These are phyloP conservation scores for Rhytidiadelphus loreus DNA, from an alignment of 225 moss, liverwort and hornwort genomes.

Conservation along the genomic window DNA sequence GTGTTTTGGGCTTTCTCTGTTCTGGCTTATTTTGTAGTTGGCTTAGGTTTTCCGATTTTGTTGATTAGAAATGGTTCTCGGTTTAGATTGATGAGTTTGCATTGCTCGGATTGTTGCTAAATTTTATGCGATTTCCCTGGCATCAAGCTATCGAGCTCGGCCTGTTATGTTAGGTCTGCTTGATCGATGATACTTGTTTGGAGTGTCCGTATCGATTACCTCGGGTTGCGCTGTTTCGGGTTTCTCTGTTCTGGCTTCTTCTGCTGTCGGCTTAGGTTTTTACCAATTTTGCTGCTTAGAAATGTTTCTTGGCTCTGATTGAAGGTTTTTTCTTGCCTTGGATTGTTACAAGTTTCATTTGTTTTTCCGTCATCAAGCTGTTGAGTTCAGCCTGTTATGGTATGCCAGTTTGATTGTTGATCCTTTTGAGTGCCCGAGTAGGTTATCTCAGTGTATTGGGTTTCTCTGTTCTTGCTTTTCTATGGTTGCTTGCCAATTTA, in stretches of 20 bases:
- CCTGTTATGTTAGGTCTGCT: not conserved
- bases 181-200: not conserved
- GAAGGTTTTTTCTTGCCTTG: not conserved
- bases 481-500: not conserved
- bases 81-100: not conserved
- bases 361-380: not conserved
- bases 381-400: not conserved
- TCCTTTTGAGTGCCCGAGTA: not conserved
- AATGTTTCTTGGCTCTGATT: not conserved
- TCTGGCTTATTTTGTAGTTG: not conserved
- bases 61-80: not conserved
- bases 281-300: not conserved
- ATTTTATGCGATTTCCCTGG: not conserved
- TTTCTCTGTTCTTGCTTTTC: not conserved
- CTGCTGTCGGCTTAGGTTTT: not conserved
- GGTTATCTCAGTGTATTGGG: not conserved
- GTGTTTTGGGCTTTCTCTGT: not conserved
- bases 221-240: not conserved
- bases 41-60: not conserved
- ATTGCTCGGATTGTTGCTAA: not conserved
- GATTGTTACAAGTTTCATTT: not conserved
- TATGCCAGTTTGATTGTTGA: not conserved
- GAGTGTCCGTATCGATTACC: not conserved
- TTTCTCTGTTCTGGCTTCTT: not conserved
- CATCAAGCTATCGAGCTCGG: not conserved